phyloP scores from a whole-genome alignment of 73 alveolate species.

The Effrenium voratum region DNA sequence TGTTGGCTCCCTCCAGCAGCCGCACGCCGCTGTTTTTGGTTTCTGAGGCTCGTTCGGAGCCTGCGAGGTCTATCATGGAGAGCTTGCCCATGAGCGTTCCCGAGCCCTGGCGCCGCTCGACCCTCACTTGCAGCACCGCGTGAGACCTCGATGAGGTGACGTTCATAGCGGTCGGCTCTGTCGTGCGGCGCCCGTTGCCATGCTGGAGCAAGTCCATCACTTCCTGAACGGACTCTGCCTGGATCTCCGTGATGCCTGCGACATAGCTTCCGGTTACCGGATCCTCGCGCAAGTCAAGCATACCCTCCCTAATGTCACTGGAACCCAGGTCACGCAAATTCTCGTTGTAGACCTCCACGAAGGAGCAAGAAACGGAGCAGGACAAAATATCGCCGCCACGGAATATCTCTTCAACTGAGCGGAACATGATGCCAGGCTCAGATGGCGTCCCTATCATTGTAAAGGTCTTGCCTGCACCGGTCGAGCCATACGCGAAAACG shows the following conservation, averaged over 20 bases:
- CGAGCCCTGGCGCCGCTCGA: slow-evolving; percentile 97
- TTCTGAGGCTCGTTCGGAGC: slow-evolving; percentile 99
- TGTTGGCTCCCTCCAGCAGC: slow-evolving; percentile 99
- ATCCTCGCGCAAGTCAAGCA: slow-evolving; percentile 77
- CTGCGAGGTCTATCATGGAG: slow-evolving; percentile 99
- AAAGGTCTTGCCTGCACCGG: slow-evolving; percentile 92
- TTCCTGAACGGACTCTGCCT: slow-evolving; percentile 96
- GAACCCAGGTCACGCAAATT: slow-evolving; percentile 67
- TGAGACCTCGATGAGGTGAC: slow-evolving; percentile 99
- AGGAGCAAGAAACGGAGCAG: slow-evolving; percentile 29
- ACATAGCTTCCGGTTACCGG: slow-evolving; percentile 82
- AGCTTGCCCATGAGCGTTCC: slow-evolving; percentile 98
- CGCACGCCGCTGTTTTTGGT: slow-evolving; percentile 99
- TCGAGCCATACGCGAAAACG: slow-evolving; percentile 92
- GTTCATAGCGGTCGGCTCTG: slow-evolving; percentile 99
- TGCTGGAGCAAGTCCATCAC: slow-evolving; percentile 96
- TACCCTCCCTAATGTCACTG: slow-evolving; percentile 6
- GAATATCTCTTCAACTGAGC: slow-evolving; percentile 84
- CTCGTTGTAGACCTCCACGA: slow-evolving; percentile 92
- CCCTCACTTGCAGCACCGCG: slow-evolving; percentile 97
- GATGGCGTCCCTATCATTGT: slow-evolving; percentile 76
- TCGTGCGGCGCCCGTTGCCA: slow-evolving; percentile 99
- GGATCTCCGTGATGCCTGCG: slow-evolving; percentile 98
- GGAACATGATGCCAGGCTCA: slow-evolving; percentile 92
- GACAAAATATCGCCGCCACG: neutral